phyloP scores from a whole-genome alignment of 345 rosid species.

The Dipteronia sinensis region DNA sequence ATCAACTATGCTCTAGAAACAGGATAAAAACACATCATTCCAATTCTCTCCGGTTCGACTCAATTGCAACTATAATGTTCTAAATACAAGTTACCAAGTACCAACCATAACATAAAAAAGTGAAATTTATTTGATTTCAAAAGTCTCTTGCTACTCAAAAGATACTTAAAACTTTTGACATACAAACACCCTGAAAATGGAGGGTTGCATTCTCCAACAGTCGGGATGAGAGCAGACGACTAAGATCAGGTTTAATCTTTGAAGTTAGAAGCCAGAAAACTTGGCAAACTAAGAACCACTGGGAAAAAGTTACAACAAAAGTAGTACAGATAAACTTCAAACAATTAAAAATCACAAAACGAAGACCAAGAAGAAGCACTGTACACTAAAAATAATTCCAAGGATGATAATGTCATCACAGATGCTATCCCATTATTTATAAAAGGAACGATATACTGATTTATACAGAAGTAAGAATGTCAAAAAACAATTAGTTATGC shows the following conservation, averaged over 20 bases:
- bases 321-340: not conserved
- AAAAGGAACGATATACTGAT: not conserved
- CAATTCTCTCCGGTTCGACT: not conserved
- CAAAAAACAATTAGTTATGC: not conserved
- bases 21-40: not conserved
- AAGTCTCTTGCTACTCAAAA: not conserved
- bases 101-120: not conserved
- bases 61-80: not conserved
- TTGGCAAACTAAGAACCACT: slow-evolving; percentile 3
- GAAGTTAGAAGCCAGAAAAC: not conserved
- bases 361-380: slow-evolving; percentile 2
- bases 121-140: not conserved
- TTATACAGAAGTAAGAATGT: not conserved
- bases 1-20: not conserved
- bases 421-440: not conserved
- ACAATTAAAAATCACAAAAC: not conserved
- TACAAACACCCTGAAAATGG: not conserved
- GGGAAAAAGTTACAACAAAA: not conserved
- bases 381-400: not conserved
- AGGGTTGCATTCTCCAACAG: not conserved
- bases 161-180: not conserved
- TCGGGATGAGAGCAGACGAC: not conserved
- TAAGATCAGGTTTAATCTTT: not conserved
- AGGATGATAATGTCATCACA: not conserved
- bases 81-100: not conserved